Evolutionary conservation across 495 filamentous ascomycete genomes (phyloP), one percentile per base, ranked within the genome.

Genomic region (Chaetomium tenue): DNA sequence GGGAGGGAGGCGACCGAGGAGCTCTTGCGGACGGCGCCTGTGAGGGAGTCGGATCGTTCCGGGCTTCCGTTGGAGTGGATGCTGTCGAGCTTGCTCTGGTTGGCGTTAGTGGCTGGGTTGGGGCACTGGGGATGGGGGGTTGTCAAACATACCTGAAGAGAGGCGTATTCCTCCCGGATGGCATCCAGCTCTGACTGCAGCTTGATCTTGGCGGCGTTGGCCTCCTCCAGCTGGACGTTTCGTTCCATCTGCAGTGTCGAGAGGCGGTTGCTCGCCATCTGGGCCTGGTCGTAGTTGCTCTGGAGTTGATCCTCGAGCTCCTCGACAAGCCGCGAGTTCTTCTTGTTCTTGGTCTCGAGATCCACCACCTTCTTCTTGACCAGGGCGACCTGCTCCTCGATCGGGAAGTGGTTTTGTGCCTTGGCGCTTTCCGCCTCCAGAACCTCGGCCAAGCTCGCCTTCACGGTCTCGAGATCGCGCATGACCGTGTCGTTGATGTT

Each of bases 261-360:
- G 79, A 80, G 84, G 72, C 72, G 90, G 69, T 93, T 90, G 75
- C 91, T 93, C 11, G 84, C 84, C n/a, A 86, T 79, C 65, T 96
- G 90, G 67, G 93, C 91, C 71, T 96, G 91, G 63, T 98, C 94
- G 73, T 89, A 98, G 76, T 91, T 97, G 72, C 82, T 91, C 65
- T 90, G 89, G n/a, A 99, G 86, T 70, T 99, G 93, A 65, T 99
- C 92, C 75, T 99, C 94, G 20, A 99, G 87, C 76, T 98, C 94
- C 71, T 97, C 92, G 9, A 98, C 89, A 11, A 99, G 80, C 51
- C 90, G 87, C 18, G 89, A 89, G 75, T 93, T 93, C 80, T 94
- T 95, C 77, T 91, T 83, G 72, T 84, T 85, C 71, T 83, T 86
- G 59, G 77, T 77, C 65, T 89, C 85, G 26, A 88, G 77, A 55